Base-by-base conservation (phyloP, 345 rosid genomes). In the Bruguiera parviflora region DNA sequence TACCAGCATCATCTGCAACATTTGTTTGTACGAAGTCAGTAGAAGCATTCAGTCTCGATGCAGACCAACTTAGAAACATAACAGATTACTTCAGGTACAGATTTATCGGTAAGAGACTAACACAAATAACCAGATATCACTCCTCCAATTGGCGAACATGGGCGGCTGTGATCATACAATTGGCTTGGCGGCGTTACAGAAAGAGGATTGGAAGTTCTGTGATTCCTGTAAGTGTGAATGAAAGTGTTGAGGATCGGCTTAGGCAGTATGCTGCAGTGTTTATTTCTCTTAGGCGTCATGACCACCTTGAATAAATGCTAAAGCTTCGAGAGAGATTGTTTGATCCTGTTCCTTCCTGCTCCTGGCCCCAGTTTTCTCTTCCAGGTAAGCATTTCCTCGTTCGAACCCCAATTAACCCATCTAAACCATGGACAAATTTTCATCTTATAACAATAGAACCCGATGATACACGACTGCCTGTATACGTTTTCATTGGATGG, bases 101-200 rank as follows among this genome's bases (percentile, higher is more conserved):
- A 65, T 86, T 88, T 77, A 81, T 71, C 5, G 68, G 78, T 28
- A 81, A 79, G 73, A 77, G 79, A 71, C 83, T 88, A 0, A 86
- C 76, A 73, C 68, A 87, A 67, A 82, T 77, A 9, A 76, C 82
- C 13, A 80, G 90, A 70, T 84, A 88, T 69, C 84, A 76, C 82
- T 88, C 90, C 0, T 86, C 92, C 8, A 84, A 86, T 63, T 88
- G 92, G 88, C 67, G 87, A 53, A 81, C 88, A 0, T 84, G 92
- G 92, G 92, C 86, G 0, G 90, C 90, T 0, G 88, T 88, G 72
- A 84, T 73, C 32, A 80, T 88, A 69, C 93, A 88, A 53, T 70
- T 86, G 20, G 87, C 85, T 24, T 88, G 93, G 90, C 67, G 80
- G 19, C 74, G 75, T 9, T 76, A 84, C 87, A 78, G 76, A 68